Evolutionary conservation across 2,329 filamentous ascomycete genomes (phyloP), one percentile per base, ranked within the genome.

Genomic region (Fusarium temperatum): DNA sequence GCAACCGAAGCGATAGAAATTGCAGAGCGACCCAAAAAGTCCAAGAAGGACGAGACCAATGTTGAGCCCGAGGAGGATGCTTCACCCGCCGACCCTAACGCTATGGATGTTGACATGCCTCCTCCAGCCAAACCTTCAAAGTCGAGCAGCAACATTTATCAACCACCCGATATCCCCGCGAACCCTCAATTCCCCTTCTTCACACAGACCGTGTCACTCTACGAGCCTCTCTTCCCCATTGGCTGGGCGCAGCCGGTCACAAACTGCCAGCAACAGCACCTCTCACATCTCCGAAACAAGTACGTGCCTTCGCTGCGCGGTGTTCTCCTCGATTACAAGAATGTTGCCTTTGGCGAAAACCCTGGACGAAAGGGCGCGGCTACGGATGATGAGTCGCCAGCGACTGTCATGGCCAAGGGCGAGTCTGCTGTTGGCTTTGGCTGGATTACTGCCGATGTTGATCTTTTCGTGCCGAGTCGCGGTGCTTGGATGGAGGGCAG

Each of bases 391-490:
- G 79, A 86, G 41, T 85, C 85, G 28, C 82, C 84, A 0, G 83
- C 87, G 30, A 81, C 85, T 20, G 80, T 87, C 68, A 80, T 87
- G 54, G 89, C 89, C 10, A 84, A 93, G 45, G 91, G 94, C 83
- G 96, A 98, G 83, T 97, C 95, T 80, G 94, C 93, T 13, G 94
- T 94, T 30, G 92, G 92, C 28, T 98, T 93, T 79, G 90, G 94
- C 54, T 98, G 96, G 92, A 89, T 97, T 28, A 98, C 94, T 0
- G 94, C 93, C 3, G 94, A 97, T 28, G 93, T 98, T 71, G 87
- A 97, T 50, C 85, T 98, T 24, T 97, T 98, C 81, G 89, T 92
- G 38, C 96, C 96, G 0, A 86, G 88, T 60, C 89, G 89, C 51
- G 93, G 94, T 41, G 90, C 91, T 14, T 90, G 89, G 82, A 88